Evolutionary conservation across 169 alveolate genomes (phyloP).

Genomic region (Cyclospora cayetanensis): DNA sequence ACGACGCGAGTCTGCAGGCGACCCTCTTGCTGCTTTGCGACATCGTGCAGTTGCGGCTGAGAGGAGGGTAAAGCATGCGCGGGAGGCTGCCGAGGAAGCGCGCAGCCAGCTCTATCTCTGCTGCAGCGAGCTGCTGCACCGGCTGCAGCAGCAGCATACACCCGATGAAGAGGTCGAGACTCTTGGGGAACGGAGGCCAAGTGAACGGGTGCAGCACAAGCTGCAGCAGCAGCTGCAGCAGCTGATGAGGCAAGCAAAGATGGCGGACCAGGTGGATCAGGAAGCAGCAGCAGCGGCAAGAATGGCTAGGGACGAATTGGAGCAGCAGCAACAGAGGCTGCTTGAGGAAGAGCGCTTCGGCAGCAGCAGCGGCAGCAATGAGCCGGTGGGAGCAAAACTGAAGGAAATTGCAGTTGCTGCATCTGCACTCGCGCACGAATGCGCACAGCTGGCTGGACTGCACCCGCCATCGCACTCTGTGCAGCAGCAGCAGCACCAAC

Average conservation of each 20-base stretch:
- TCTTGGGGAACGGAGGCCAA: conserved; percentile 14
- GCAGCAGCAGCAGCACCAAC: conserved; percentile 36
- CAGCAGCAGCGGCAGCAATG: conserved; percentile 24
- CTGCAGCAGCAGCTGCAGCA: conserved; percentile 63
- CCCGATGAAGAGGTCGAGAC: conserved; percentile 44
- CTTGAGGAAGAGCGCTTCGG: conserved; percentile 1
- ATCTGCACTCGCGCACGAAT: conserved; percentile 41
- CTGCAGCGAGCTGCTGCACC: conserved; percentile 62
- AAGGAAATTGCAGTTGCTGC: conserved; percentile 39
- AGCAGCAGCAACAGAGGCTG: conserved; percentile 49
- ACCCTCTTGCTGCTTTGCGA: conserved; percentile 48
- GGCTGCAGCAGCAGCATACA: conserved; percentile 49
- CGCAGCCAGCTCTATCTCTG: conserved; percentile 44
- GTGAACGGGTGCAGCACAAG: conserved; percentile 55
- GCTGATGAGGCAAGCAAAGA: conserved; percentile 53
- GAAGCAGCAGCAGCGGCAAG: conserved; percentile 54
- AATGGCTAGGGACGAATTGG: conserved; percentile 38
- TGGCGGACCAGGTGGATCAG: conserved; percentile 26
- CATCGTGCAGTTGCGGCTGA: conserved; percentile 53
- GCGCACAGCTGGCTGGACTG: conserved; percentile 53
- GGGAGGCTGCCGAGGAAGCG: conserved; percentile 41
- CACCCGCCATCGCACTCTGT: conserved; percentile 17
- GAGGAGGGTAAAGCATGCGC: conserved; percentile 18
- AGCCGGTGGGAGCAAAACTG: conserved; percentile 7
- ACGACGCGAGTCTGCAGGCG: conserved; percentile 44